phyloP scores from a whole-genome alignment of 1,139 yeast genomes.

The Yamadazyma diddensiae region DNA sequence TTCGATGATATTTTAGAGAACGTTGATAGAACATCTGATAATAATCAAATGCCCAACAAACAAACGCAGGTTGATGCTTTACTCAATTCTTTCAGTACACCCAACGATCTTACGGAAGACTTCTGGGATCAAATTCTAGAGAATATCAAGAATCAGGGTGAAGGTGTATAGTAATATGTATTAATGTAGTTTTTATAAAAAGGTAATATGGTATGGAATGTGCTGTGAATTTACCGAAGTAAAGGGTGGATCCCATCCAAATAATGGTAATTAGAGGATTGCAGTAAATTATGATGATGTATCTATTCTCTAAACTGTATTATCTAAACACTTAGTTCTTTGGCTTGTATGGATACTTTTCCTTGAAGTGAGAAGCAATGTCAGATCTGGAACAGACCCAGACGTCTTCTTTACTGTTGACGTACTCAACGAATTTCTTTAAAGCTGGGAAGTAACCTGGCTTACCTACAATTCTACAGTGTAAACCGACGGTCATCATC shows the following conservation, averaged over 20 bases:
- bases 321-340: constrained; percentile 1
- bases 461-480: constrained; percentile 33
- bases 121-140: constrained; percentile 15
- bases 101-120: constrained; percentile 7
- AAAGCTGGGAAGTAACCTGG: constrained; percentile 34
- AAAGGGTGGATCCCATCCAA: too few relatives aligned
- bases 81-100: background rate
- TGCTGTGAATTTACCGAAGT: too few relatives aligned
- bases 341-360: constrained; percentile 17
- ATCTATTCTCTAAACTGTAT: too few relatives aligned
- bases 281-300: too few relatives aligned
- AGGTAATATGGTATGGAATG: too few relatives aligned
- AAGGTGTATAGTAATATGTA: background rate
- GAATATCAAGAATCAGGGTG: constrained; percentile 5
- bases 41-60: background rate
- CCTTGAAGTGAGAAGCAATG: constrained; percentile 27
- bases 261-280: too few relatives aligned
- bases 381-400: constrained; percentile 36
- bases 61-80: background rate
- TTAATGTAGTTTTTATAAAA: too few relatives aligned
- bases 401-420: constrained; percentile 25
- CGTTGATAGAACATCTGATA: constrained; percentile 3
- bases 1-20: constrained; percentile 13
- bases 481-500: constrained; percentile 36
- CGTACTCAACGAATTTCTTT: constrained; percentile 31